Base-by-base conservation (phyloP, 169 alveolate species). In the Cytauxzoon felis region DNA sequence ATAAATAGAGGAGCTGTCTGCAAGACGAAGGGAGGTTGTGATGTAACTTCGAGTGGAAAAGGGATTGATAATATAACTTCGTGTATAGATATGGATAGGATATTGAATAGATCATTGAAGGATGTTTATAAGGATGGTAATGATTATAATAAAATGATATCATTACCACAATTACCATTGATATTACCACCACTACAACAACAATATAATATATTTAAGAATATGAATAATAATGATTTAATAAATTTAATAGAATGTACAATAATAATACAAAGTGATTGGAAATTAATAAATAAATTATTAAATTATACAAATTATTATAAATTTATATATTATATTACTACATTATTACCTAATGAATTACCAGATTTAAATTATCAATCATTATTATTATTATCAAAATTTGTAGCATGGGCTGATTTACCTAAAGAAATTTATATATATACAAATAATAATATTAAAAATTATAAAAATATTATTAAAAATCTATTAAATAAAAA, bases 361-460 rank as follows among this genome's bases (percentile, higher is more conserved):
- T 13, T 11, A 11, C 13, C 56, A 23, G 13, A 48, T 13, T n/a
- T 48, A 11, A 48, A 48, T 13, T 9, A 48, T 16, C 18, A 11
- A 18, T 23, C 18, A 9, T 48, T 9, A 11, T 48, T 13, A 9
- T 23, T 48, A 11, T 9, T 48, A 9, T 23, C 56, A 9, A 48
- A 48, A 47, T 48, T 48, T 47, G 56, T 48, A 18, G 56, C 54
- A 9, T 48, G 56, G 56, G 56, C 56, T 13, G 56, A 48, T 13
- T 16, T 48, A 9, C 56, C 56, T 9, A 48, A 48, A 47, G 18
- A 48, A 47, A 23, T 48, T 9, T 9, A 9, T 13, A 48, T 13
- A 13, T 18, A 48, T 13, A 48, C 13, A 9, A 47, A 48, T 9
- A 47, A n/a, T 13, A 9, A 9, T 13, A 9, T 48, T 9, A 48